Percentiles rank a stretch among this genome's conserved stretches.
Conservation (phyloP, 2,329 filamentous ascomycete genomes). For the Exophiala phaeomuriformis region DNA sequence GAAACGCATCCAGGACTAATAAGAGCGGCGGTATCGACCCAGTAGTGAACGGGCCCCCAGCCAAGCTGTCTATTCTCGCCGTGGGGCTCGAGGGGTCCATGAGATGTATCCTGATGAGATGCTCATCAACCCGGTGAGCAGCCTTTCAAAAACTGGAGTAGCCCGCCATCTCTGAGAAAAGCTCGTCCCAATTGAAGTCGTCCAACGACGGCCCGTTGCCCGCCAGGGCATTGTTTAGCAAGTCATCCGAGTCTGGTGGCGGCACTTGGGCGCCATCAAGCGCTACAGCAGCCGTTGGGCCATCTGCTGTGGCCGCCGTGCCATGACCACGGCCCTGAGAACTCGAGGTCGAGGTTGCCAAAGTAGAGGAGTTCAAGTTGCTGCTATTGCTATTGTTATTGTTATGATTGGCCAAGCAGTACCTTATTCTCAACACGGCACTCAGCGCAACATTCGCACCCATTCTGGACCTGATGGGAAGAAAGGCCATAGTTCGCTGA, state of each 20-base stretch:
- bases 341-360: neutral
- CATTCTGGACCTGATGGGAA: neutral
- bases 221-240: neutral
- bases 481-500: neutral
- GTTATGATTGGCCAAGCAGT: neutral
- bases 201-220: neutral
- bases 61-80: too few species aligned
- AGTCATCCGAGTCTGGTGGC: neutral
- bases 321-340: neutral
- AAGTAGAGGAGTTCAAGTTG: neutral
- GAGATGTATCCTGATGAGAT: too few species aligned
- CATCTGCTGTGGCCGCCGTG: too few species aligned
- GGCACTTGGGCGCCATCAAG: neutral
- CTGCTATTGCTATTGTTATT: neutral
- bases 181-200: neutral
- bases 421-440: neutral
- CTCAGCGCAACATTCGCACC: neutral
- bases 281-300: too few species aligned
- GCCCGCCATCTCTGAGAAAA: neutral
- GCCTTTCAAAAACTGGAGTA: neutral
- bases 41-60: too few species aligned
- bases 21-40: too few species aligned
- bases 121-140: neutral
- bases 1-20: too few species aligned
- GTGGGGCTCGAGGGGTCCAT: too few species aligned